Evolutionary conservation across 768 basidiomycete genomes (phyloP), one percentile per base, ranked within the genome.

Genomic region (Tremella mesenterica): DNA sequence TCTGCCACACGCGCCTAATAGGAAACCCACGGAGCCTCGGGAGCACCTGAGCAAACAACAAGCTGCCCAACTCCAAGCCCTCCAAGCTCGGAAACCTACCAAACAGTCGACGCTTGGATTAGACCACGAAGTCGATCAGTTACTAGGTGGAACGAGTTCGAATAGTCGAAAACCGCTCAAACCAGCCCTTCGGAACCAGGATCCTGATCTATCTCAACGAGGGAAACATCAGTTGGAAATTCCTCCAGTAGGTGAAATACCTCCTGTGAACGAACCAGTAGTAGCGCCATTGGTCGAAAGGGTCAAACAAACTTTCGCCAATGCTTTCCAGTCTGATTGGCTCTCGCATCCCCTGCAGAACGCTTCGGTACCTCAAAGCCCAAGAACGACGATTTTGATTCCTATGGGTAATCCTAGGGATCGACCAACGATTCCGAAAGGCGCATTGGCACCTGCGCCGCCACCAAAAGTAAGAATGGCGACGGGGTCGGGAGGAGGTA

Each of bases 371-470:
- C 54, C 44, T 48, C 39, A 56, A 26, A 44, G 29, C 12, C 31
- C 34, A 5, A 20, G 51, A 16, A 41, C 45, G 26, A 34, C 51
- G 12, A 50, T 57, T 7, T 54, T 50, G 26, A 28, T 60, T 4
- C 51, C 60, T 4, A 47, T 65, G 3, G 57, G 53, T 12, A 44
- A 50, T 47, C 60, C 64, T 20, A 50, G 56, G 41, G 64, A 66
- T 21, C 47, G 61, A 26, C 64, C 64, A 1, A 58, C 46, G 16
- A 60, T 65, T 21, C 58, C 64, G 3, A 38, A 27, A 39, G 57
- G 54, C 13, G 54, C 45, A 38, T 34, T 59, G 3, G 57, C 53
- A 30, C 53, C 57, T 6, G 61, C 57, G 29, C 61, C 58, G 28
- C 57, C 61, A 5, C 54, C 54, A 18, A 56, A 56, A 36, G 53